These are phyloP conservation scores for Xenoacremonium recifei DNA, from an alignment of 2,329 filamentous ascomycete species.

Conservation along the genomic window DNA sequence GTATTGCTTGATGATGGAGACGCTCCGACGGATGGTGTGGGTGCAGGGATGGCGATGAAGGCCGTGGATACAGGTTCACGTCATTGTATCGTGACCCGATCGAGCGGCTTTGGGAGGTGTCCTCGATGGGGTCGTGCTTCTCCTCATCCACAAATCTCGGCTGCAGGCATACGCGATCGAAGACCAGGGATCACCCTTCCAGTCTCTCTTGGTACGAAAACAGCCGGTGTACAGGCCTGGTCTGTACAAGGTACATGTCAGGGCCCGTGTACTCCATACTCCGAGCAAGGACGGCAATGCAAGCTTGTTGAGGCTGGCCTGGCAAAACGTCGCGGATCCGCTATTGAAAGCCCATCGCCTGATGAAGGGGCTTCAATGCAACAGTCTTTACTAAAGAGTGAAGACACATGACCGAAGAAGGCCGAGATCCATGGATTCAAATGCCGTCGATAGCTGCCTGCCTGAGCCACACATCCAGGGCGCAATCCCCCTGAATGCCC, in stretches of 20 bases:
- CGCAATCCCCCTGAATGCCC: too few species aligned
- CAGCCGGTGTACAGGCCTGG: conserved; percentile 4
- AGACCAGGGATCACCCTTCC: conserved; percentile 9
- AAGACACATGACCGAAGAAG: conserved; percentile 11
- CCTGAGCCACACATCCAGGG: too few species aligned
- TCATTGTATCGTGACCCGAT: conserved; percentile 28
- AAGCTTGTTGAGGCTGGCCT: not conserved
- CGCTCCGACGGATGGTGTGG: conserved; percentile 14
- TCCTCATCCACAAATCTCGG: conserved; percentile 18
- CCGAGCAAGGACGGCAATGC: not conserved
- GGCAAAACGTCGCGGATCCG: conserved; percentile 3
- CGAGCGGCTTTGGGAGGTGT: conserved; percentile 16
- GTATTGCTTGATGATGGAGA: conserved; percentile 15
- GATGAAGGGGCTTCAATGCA: conserved; percentile 12
- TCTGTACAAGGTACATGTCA: not conserved
- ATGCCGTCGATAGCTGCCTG: too few species aligned
- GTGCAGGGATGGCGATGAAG: conserved; percentile 14
- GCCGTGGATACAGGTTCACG: conserved; percentile 20
- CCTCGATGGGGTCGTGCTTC: conserved; percentile 10
- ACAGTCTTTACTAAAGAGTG: conserved; percentile 8
- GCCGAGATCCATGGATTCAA: not conserved
- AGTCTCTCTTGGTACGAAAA: conserved; percentile 1
- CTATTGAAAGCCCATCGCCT: conserved; percentile 11
- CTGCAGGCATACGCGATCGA: conserved; percentile 17
- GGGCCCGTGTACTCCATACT: not conserved